Base-by-base conservation (phyloP, 2,329 filamentous ascomycete species). In the Hypoxylon sp. region DNA sequence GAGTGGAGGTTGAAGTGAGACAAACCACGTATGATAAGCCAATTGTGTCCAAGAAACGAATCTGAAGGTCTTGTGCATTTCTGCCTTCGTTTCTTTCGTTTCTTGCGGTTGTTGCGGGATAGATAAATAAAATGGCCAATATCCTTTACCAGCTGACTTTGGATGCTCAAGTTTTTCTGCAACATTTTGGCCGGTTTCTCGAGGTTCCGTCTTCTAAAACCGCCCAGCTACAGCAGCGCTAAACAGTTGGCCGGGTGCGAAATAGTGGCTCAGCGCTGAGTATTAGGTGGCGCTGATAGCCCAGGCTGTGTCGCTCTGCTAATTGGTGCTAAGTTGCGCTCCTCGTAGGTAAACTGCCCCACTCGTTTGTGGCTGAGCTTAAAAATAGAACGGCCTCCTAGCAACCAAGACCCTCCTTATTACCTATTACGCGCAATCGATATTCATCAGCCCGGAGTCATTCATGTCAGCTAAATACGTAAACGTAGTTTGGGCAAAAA, bases 341-440 rank as follows among this genome's bases (percentile, higher is more conserved):
- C 4, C 38, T 49, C 48, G 14, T 11, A 49, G 56, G 21, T 5
- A 32, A 48, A 38, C n/a, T 21, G 14, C 55, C 50, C 60, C 56
- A 46, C 43, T 30, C 28, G 60, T 17, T 53, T 69, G 67, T 69
- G 67, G 67, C 67, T 67, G 63, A 69, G 67, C 63, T 51, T 67
- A 60, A 66, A 63, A 69, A 69, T 67, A 69, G 63, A 58, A 67
- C 45, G 3, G 28, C 28, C 10, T 19, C 28, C 32, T 14, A 36
- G 49, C 13, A n/a, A 17, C 11, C 57, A 21, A 43, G 34, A 43
- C 45, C 51, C 51, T 56, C 51, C 48, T 34, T 58, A 53, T 58
- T 41, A 57, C 51, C 38, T n/a, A 58, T 56, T 69, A 69, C 67
- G 51, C 67, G 67, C 63, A 66, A 64, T 63, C 65, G 41, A 50